Evolutionary conservation across 1,284 basidiomycete genomes (phyloP).

Genomic region (Grifola frondosa): DNA sequence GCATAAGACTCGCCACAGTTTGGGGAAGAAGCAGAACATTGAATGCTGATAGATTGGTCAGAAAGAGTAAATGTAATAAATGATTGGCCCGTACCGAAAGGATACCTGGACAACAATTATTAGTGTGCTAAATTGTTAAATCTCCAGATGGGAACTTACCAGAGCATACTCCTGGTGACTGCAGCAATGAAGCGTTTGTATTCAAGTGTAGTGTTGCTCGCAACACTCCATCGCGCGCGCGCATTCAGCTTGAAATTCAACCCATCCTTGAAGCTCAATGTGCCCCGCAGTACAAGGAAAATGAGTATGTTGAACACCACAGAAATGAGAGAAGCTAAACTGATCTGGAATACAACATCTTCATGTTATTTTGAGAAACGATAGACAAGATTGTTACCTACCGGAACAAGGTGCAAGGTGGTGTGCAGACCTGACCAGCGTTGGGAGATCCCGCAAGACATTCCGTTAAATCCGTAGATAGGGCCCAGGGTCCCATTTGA

Average conservation of each 20-base stretch:
- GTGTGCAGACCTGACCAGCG: slow-evolving; percentile 45
- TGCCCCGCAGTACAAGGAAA: slow-evolving; percentile 57
- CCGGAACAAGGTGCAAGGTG: slow-evolving; percentile 59
- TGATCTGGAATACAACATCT: slow-evolving; percentile 41
- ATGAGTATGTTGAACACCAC: slow-evolving; percentile 56
- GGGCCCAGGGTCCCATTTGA: slow-evolving; percentile 27
- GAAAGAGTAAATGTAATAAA: slow-evolving; percentile 1
- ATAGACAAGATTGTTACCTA: slow-evolving; percentile 26
- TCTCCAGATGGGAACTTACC: slow-evolving; percentile 41
- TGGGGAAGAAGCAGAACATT: slow-evolving; percentile 60
- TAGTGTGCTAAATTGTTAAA: not conserved
- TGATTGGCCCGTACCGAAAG: slow-evolving; percentile 56
- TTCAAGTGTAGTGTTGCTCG: slow-evolving; percentile 31
- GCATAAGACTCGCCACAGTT: slow-evolving; percentile 50
- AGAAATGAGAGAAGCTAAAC: slow-evolving; percentile 53
- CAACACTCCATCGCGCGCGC: slow-evolving; percentile 43
- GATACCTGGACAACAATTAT: slow-evolving; percentile 44
- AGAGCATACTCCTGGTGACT: slow-evolving; percentile 65
- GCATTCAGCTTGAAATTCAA: slow-evolving; percentile 49
- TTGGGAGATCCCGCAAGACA: slow-evolving; percentile 51
- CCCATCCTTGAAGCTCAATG: slow-evolving; percentile 41
- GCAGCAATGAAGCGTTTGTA: slow-evolving; percentile 60
- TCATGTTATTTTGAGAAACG: no score
- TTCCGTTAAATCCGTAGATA: slow-evolving; percentile 51
- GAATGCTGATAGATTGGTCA: slow-evolving; percentile 44